phyloP scores from a whole-genome alignment of 169 alveolate genomes.

The Neospora caninum region DNA sequence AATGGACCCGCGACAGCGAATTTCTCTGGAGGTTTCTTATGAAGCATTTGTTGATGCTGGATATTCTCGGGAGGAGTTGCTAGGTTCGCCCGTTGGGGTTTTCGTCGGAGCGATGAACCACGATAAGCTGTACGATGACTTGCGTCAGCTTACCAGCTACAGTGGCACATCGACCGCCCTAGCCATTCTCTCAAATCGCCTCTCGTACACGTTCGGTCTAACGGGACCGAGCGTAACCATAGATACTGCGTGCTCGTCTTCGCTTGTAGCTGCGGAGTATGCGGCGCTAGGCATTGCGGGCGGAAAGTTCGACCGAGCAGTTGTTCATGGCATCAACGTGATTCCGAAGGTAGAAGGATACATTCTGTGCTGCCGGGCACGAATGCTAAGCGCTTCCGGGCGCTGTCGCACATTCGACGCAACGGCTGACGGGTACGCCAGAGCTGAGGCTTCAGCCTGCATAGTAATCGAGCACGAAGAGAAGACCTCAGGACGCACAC shows the following conservation, averaged over 20 bases:
- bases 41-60: conserved; percentile 65
- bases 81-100: conserved; percentile 17
- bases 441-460: conserved; percentile 73
- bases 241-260: conserved; percentile 74
- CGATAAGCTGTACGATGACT: conserved; percentile 56
- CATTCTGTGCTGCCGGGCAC: too few species aligned
- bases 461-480: too few species aligned
- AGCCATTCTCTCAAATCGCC: conserved; percentile 68
- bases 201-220: conserved; percentile 69
- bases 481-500: conserved; percentile 47
- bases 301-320: conserved; percentile 54
- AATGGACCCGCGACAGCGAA: conserved; percentile 76
- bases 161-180: conserved; percentile 55
- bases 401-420: conserved; percentile 77
- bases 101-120: conserved; percentile 62
- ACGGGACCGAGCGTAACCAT: conserved; percentile 68
- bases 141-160: conserved; percentile 29
- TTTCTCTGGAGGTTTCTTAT: conserved; percentile 66
- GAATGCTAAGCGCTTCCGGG: conserved; percentile 72
- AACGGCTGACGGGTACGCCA: conserved; percentile 75
- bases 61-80: conserved; percentile 7
- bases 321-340: conserved; percentile 71
- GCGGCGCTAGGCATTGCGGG: not conserved
- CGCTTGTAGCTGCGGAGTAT: conserved; percentile 67
- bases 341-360: too few species aligned